A percentile compares a stretch with the other conserved stretches of the same genome.
phyloP scores from a whole-genome alignment of 768 basidiomycete genomes.

The Agaricus subrufescens region DNA sequence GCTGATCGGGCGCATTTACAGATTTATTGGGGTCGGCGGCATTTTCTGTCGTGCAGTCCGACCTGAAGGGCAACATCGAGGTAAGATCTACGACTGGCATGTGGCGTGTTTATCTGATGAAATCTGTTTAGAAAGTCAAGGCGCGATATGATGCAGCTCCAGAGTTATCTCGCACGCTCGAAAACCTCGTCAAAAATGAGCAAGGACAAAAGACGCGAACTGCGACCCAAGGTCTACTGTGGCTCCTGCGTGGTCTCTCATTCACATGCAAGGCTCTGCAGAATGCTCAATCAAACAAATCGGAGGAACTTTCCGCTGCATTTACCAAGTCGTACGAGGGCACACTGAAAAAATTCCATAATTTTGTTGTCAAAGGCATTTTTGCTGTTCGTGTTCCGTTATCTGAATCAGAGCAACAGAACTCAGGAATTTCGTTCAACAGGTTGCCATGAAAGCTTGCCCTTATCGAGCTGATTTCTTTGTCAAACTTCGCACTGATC shows the following conservation, averaged over 20 bases:
- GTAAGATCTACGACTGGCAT: constrained; percentile 42
- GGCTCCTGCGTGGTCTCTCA: constrained; percentile 86
- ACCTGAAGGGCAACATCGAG: constrained; percentile 87
- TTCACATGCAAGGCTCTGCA: constrained; percentile 87
- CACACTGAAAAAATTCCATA: constrained; percentile 84
- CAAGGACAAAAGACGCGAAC: constrained; percentile 80
- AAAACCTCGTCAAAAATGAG: constrained; percentile 80
- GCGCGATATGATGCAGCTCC: constrained; percentile 70
- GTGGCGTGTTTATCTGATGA: neutral
- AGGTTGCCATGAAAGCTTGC: constrained; percentile 66
- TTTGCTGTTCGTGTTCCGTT: constrained; percentile 40
- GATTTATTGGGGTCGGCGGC: constrained; percentile 85
- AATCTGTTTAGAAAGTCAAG: constrained; percentile 75
- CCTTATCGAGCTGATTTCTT: constrained; percentile 68
- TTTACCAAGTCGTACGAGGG: constrained; percentile 80
- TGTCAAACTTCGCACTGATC: constrained; percentile 57
- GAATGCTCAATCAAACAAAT: constrained; percentile 59
- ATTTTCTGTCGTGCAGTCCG: constrained; percentile 77
- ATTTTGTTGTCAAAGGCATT: constrained; percentile 64
- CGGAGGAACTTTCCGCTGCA: constrained; percentile 59
- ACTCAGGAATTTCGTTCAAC: constrained; percentile 5
- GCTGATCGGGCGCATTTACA: constrained; percentile 22
- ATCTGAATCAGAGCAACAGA: neutral
- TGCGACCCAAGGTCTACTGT: constrained; percentile 89
- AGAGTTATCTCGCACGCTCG: constrained; percentile 67